These are phyloP conservation scores for Xylariomycetidae sp. DNA, from an alignment of 2,329 filamentous ascomycete genomes.

Conservation along the genomic window DNA sequence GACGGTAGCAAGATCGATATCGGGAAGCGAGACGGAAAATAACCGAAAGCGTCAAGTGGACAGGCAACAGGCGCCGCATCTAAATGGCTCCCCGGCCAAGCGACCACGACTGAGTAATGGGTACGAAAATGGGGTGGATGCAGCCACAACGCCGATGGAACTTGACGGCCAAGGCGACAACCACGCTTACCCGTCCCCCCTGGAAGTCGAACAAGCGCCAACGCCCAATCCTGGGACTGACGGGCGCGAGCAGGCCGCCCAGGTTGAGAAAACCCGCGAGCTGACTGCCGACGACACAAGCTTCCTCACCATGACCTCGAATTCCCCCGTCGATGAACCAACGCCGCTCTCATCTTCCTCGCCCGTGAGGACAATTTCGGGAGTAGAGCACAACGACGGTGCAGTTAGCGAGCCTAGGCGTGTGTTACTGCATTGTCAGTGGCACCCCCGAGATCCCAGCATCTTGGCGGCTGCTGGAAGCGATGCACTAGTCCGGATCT, in stretches of 20 bases:
- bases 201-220: conserved; percentile 51
- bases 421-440: conserved; percentile 64
- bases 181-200: conserved; percentile 62
- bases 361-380: conserved; percentile 26
- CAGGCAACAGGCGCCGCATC: conserved; percentile 36
- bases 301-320: too few relatives aligned
- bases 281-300: conserved; percentile 57
- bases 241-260: conserved; percentile 60
- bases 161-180: conserved; percentile 44
- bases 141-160: conserved; percentile 56
- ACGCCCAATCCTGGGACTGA: conserved; percentile 53
- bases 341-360: conserved; percentile 31
- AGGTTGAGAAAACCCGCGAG: conserved; percentile 60
- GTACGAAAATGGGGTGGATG: conserved; percentile 51
- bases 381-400: conserved; percentile 37
- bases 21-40: conserved; percentile 37
- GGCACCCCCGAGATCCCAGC: conserved; percentile 60
- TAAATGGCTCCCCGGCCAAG: conserved; percentile 56
- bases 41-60: conserved; percentile 48
- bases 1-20: conserved; percentile 13
- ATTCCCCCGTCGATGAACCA: conserved; percentile 24
- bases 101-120: conserved; percentile 58
- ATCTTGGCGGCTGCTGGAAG: conserved; percentile 64
- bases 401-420: too few relatives aligned
- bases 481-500: conserved; percentile 66